Base-by-base conservation (phyloP, 345 rosid genomes). In the Balakata baccata region DNA sequence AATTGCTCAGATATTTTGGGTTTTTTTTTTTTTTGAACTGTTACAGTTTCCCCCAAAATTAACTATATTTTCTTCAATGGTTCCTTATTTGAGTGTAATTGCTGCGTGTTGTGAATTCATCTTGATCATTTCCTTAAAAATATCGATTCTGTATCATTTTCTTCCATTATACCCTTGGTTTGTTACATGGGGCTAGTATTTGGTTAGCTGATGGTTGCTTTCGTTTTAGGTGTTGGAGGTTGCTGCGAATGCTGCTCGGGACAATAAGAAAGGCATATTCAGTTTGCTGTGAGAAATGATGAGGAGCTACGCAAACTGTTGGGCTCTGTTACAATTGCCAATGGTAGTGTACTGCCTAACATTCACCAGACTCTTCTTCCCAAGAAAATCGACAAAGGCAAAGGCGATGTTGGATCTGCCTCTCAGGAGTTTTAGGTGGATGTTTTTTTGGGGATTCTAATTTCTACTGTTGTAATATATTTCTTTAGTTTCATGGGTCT, bases 191-290 rank as follows among this genome's bases (percentile, higher is more conserved):
- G 57, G 18, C n/a, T 53, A 0, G 20, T 18, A 14, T 20, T 5
- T 60, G 29, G 5, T 23, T 18, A 34, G n/a, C 62, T 66, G 10
- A 17, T 69, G 46, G 3, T 22, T 20, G 62, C 6, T 22, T 23
- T 4, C 11, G 0, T 16, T 51, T 7, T 41, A 88, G 91, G 93
- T 90, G 58, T 69, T 90, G 80, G 91, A 90, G 79, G 79, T 90
- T 6, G 91, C 90, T 20, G 91, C 92, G 0, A 89, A 89, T 22
- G 94, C 94, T 0, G 94, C 92, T 0, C 84, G 96, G 49, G 93
- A 88, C 20, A 90, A 90, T 81, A 90, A 90, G 84, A 90, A 88
- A 83, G 96, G 79, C 96, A 90, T 66, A 90, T 90, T 39, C 96
- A 90, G 46, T 75, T 88, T 11, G 96, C 93, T 0, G 90, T 87